Evolutionary conservation across 2,329 filamentous ascomycete species (phyloP).

Genomic region (Penicillium nordicum): DNA sequence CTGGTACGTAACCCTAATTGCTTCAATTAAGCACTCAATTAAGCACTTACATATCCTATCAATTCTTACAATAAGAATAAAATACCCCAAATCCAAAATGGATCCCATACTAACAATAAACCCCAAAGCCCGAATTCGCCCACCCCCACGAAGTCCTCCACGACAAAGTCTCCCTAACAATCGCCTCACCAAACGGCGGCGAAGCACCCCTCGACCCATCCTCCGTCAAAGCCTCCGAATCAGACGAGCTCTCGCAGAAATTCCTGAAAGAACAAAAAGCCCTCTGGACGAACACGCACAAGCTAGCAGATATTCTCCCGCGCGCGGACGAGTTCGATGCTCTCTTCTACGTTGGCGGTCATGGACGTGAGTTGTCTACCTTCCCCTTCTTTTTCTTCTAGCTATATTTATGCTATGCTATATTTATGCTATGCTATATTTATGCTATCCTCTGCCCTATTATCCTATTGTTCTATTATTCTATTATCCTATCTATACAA

Average conservation of each 20-base stretch:
- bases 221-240: constrained; percentile 55
- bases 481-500: background rate
- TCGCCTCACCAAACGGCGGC: constrained; percentile 63
- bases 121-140: constrained; percentile 53
- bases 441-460: too few species aligned
- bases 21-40: background rate
- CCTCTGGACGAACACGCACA: constrained; percentile 63
- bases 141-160: constrained; percentile 61
- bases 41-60: background rate
- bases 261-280: constrained; percentile 57
- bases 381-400: background rate
- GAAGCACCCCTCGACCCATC: constrained; percentile 58
- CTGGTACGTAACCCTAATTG: constrained; percentile 46
- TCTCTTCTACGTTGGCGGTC: constrained; percentile 58
- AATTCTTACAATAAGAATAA: too few species aligned
- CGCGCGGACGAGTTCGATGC: constrained; percentile 62
- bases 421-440: too few species aligned
- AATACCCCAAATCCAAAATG: background rate
- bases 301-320: constrained; percentile 56
- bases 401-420: too few species aligned
- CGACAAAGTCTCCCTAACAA: constrained; percentile 52
- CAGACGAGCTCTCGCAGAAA: constrained; percentile 50
- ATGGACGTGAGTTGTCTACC: constrained; percentile 48
- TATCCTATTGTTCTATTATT: too few species aligned
- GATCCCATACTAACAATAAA: background rate